Evolutionary conservation across 176 grass and related monocot species (phyloP), one percentile per base, ranked within the genome.

Genomic region (Rhynchospora breviuscula): DNA sequence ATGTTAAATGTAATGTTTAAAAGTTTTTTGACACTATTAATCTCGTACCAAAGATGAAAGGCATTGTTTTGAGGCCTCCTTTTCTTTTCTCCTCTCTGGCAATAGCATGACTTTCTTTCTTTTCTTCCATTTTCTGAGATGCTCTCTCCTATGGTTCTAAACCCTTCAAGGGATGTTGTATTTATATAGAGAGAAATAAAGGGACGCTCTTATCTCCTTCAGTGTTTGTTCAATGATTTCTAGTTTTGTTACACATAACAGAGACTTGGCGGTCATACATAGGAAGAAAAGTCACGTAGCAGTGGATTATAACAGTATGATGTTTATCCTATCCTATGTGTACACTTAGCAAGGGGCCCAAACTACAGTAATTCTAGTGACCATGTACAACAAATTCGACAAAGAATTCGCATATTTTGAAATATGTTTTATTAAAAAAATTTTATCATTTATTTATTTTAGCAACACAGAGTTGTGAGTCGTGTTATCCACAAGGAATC

Each of bases 31-130:
- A 77, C 7, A 18, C 13, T 17, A 77, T 53, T 54, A 31, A 51
- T 79, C 59, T 26, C 79, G 78, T 51, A 97, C 93, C 93, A 22
- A 97, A 97, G 78, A 97, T 97, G 87, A 88, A 93, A 52, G 93
- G 93, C 93, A 97, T 93, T 88, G 93, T 93, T 83, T 73, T 89
- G 1, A 97, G 78, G 49, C 93, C 93, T 60, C 93, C 93, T 83
- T 86, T 91, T 76, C 33, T 88, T 80, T 40, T 88, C 4, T 31
- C 40, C 26, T 63, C 58, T 81, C 31, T 47, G 57, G 56, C 19
- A 46, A 81, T 56, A 46, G n/a, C 79, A 63, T 81, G 56, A 26
- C 46, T 65, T 65, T 65, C 79, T 63, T 49, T 81, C 79, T 81
- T 81, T 51, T 65, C 56, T 65, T 81, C 79, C 73, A 77, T 77